Base-by-base conservation (phyloP, 2,329 filamentous ascomycete species). In the Colletotrichum sp. region DNA sequence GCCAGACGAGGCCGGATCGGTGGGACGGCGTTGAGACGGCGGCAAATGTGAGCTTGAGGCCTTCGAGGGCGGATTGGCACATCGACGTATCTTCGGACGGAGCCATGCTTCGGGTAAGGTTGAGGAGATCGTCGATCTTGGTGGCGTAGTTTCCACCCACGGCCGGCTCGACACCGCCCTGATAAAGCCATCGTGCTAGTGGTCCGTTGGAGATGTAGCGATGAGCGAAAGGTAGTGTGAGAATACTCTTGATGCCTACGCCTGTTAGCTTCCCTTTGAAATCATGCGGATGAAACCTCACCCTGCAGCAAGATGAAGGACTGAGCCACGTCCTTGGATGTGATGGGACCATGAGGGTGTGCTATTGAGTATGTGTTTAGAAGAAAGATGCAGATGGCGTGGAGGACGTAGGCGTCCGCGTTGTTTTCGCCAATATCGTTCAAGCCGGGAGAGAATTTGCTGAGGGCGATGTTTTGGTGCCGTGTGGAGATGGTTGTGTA, bases 381-480 rank as follows among this genome's bases (percentile, higher is more conserved):
- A 3, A 78, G 61, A n/a, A 79, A 78, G 26, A 79, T 78, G 57
- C 73, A 72, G n/a, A 75, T 72, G 30, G 78, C 78, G 26, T 78
- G 76, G 7, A 78, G 70, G n/a, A 79, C 78, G 39, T 77, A 78
- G 16, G 78, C 77, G 30, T 78, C 77, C 59, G 76, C 77, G 18
- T 74, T 78, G 26, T 66, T 74, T n/a, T 78, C 74, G 34, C 73
- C 70, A 4, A 79, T 78, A 12, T 78, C 73, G 69, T 57, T 61
- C 18, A 79, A 59, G 3, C 71, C 73, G 3, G 72, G 77, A 7
- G 78, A 69, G 70, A 79, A 79, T 34, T 72, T 60, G 36, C 70
- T 63, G 5, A 78, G 48, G 16, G 77, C 73, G n/a, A 77, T 63
- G n/a, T 63, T 77, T 63, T 79, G 78, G 32, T 79, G 77, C 12